phyloP scores from a whole-genome alignment of 495 filamentous ascomycete genomes.

The Hypoxylon perforatum region DNA sequence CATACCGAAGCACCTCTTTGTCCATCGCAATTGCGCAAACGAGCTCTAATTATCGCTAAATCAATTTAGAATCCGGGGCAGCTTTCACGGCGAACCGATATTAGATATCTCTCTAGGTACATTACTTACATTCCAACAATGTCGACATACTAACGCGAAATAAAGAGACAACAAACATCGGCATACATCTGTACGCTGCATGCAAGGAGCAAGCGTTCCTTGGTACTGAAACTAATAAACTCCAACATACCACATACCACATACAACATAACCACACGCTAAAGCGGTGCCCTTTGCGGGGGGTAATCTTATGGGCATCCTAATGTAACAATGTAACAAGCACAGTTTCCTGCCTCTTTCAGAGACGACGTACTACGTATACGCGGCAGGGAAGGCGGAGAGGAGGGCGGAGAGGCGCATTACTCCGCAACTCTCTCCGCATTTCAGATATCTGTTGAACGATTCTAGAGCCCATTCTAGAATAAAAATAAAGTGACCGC shows the following conservation, averaged over 20 bases:
- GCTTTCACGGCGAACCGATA: slow-evolving; percentile 5
- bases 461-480: slow-evolving; percentile 34
- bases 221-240: no score
- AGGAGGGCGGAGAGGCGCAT: slow-evolving; percentile 13
- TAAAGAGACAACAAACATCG: no score
- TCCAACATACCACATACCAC: no score
- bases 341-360: neutral
- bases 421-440: slow-evolving; percentile 38
- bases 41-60: slow-evolving; percentile 29
- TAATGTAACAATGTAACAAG: neutral
- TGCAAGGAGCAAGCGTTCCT: slow-evolving; percentile 3
- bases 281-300: no score
- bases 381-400: slow-evolving; percentile 1
- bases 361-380: neutral
- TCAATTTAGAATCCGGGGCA: slow-evolving; percentile 33
- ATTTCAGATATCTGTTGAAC: slow-evolving; percentile 28
- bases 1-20: slow-evolving; percentile 42
- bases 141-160: neutral
- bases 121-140: neutral
- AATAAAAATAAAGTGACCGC: slow-evolving; percentile 40
- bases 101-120: neutral
- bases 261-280: no score
- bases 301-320: no score
- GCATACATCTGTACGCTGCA: neutral
- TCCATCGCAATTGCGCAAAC: slow-evolving; percentile 38